A percentile compares a stretch with the other conserved stretches of the same genome.
These are phyloP conservation scores for Aspergillus nidulans DNA, from an alignment of 495 filamentous ascomycete genomes.

Conservation along the genomic window DNA sequence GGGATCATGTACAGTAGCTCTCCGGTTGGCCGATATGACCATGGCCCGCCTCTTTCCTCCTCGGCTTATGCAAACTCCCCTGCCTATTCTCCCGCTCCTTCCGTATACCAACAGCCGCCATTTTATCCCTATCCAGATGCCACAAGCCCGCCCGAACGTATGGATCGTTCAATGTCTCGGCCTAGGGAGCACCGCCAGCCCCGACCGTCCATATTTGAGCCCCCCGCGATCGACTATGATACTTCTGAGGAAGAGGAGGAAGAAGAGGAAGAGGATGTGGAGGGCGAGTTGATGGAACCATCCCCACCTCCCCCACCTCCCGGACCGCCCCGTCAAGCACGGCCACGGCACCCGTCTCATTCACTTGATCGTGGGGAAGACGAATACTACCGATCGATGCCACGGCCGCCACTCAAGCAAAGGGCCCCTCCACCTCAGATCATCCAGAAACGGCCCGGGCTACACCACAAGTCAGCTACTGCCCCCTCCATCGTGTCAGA, in stretches of 20 bases:
- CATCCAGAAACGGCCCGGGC: constrained; percentile 34
- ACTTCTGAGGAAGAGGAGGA: constrained; percentile 24
- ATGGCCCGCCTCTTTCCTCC: constrained; percentile 33
- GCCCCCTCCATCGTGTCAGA: constrained; percentile 24
- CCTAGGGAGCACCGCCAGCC: constrained; percentile 31
- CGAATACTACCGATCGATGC: constrained; percentile 38
- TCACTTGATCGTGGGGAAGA: constrained; percentile 37
- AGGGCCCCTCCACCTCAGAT: constrained; percentile 29
- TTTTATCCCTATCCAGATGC: constrained; percentile 17
- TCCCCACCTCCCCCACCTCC: constrained; percentile 13
- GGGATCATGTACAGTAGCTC: constrained; percentile 30
- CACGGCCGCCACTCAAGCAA: constrained; percentile 35
- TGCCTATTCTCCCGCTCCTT: constrained; percentile 23
- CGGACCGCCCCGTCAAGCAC: constrained; percentile 21
- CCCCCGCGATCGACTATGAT: constrained; percentile 27
- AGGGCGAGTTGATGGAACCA: constrained; percentile 23
- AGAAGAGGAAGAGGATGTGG: constrained; percentile 16
- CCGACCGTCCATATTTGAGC: constrained; percentile 32
- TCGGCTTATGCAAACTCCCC: constrained; percentile 33
- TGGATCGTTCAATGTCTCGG: constrained; percentile 32
- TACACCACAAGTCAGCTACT: constrained; percentile 26
- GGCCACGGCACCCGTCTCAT: constrained; percentile 21
- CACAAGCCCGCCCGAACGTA: constrained; percentile 18
- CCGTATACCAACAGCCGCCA: constrained; percentile 23
- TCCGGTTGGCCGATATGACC: constrained; percentile 29